Percentiles rank a stretch among this genome's conserved stretches.
Conservation (phyloP, 176 grass and related monocot species). For the Eremochloa ophiuroides region DNA sequence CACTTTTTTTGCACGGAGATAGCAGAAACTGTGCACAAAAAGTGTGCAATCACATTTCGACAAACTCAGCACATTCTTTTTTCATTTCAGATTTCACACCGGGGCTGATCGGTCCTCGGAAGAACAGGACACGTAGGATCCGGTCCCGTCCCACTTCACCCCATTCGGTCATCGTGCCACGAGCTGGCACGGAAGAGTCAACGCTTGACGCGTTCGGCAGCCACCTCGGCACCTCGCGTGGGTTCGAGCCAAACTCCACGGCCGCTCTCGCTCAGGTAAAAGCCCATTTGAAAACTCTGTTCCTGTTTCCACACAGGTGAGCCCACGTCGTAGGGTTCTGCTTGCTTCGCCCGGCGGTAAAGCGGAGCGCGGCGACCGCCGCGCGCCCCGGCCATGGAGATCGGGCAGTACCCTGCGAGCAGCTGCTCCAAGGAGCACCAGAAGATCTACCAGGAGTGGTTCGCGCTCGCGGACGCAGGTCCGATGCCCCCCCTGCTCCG, state of each 20-base stretch:
- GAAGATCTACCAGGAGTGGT: slow-evolving; percentile 87
- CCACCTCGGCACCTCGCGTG: background rate
- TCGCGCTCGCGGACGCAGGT: slow-evolving; percentile 89
- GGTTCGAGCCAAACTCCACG: slow-evolving; percentile 23
- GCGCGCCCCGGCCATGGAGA: slow-evolving; percentile 51
- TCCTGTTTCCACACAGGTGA: background rate
- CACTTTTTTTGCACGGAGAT: too few relatives aligned
- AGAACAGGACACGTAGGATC: background rate
- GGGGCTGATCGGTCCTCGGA: too few relatives aligned
- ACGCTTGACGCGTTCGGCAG: background rate
- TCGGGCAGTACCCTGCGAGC: slow-evolving; percentile 50
- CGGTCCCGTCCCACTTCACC: background rate
- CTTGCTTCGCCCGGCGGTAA: slow-evolving; percentile 23
- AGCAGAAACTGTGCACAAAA: too few relatives aligned
- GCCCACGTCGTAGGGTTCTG: slow-evolving; percentile 41
- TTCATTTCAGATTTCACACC: too few relatives aligned
- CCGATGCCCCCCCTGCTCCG: background rate
- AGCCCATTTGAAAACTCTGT: background rate
- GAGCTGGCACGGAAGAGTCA: background rate
- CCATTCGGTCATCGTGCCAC: background rate
- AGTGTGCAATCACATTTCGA: too few relatives aligned
- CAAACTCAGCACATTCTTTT: too few relatives aligned
- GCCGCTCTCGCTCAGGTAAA: background rate
- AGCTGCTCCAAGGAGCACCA: slow-evolving; percentile 69
- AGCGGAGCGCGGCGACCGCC: background rate